phyloP scores from a whole-genome alignment of 2,329 filamentous ascomycete genomes.

The Hypoxylon sp. region DNA sequence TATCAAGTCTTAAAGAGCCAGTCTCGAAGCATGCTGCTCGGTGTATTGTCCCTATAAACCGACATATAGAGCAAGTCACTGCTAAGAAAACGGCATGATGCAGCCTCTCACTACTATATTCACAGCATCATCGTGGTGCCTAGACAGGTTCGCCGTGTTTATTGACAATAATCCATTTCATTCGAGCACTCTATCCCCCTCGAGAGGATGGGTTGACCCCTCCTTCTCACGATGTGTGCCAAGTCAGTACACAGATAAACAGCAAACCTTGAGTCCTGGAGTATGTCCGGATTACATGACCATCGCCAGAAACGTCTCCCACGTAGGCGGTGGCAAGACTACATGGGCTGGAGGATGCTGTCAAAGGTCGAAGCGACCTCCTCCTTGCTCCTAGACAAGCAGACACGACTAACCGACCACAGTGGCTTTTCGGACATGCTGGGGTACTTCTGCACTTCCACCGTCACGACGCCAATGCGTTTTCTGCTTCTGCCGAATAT shows the following conservation, averaged over 20 bases:
- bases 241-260: conserved; percentile 43
- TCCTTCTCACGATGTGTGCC: conserved; percentile 50
- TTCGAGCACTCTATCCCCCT: conserved; percentile 46
- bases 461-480: conserved; percentile 47
- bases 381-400: neutral
- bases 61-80: neutral
- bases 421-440: conserved; percentile 48
- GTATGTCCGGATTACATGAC: conserved; percentile 49
- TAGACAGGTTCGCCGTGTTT: conserved; percentile 48
- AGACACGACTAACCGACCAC: conserved; percentile 20
- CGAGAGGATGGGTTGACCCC: conserved; percentile 51
- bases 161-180: conserved; percentile 43
- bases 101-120: conserved; percentile 48
- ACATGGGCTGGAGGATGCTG: conserved; percentile 50
- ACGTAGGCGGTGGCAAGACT: conserved; percentile 32
- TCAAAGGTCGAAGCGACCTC: conserved; percentile 43
- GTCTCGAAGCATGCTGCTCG: neutral
- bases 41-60: neutral
- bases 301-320: conserved; percentile 41
- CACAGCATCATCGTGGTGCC: conserved; percentile 46
- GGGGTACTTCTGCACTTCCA: conserved; percentile 47
- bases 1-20: neutral
- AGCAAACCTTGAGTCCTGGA: conserved; percentile 50
- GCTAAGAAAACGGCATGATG: conserved; percentile 30
- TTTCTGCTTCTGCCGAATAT: conserved; percentile 50